Evolutionary conservation across 805 yeast genomes (phyloP), one percentile per base, ranked within the genome.

Genomic region (Huiozyma naganishii): DNA sequence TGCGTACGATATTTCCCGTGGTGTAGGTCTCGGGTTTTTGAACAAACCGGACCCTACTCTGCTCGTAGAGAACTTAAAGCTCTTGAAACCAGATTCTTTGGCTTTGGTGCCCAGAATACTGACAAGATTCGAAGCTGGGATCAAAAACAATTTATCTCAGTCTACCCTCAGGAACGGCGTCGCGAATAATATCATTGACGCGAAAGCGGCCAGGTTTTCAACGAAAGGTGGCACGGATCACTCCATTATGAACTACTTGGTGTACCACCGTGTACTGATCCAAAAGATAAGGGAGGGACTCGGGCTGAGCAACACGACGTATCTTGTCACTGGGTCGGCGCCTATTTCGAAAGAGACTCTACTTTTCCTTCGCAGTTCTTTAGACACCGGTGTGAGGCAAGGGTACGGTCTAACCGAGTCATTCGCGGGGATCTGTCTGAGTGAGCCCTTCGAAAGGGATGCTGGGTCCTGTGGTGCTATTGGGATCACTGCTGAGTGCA

Each of bases 401-500:
- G 92, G 90, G n/a, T 83, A 81, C 59, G 90, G 89, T 3, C 68
- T 79, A 35, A 77, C 86, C 5, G 90, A 83, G 62, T 68, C 80
- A 4, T 76, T 77, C 65, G 83, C 83, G n/a, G 87, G 86, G 10
- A 54, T 75, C 43, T 66, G 59, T 57, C 54, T 54, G 29, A 55
- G 69, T 8, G 68, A 68, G n/a, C 68, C 73, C 38, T 53, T 65
- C 47, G 86, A 80, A 44, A 51, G 55, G 37, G 58, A 58, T 50
- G 57, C 62, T 4, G 84, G 82, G n/a, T 66, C 77, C 3, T 73
- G 79, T 49, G 89, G 89, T 13, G 71, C 83, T 1, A 67, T 79
- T 40, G 72, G 76, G 35, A 63, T 74, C 10, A 62, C 74, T 36
- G 55, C 72, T 7, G 90, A 83, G 57, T 66, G 79, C 51, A 71